Evolutionary conservation across 1,284 basidiomycete species (phyloP).

Genomic region (Rhodofomes roseus): DNA sequence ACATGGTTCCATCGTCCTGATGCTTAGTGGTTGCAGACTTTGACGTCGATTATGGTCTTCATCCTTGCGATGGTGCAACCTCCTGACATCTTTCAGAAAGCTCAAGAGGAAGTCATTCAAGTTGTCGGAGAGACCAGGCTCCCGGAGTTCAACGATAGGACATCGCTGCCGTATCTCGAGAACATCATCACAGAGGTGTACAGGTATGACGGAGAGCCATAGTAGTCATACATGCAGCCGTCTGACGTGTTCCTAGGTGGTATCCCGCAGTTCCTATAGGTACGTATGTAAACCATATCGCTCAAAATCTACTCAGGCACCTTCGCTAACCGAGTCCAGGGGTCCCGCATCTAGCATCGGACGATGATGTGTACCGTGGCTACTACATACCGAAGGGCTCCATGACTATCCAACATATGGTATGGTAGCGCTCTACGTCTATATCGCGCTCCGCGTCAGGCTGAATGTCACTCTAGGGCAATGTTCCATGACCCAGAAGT

Average conservation of each 20-base stretch:
- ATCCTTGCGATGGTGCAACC: constrained; percentile 47
- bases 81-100: constrained; percentile 45
- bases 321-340: too few relatives aligned
- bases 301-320: too few relatives aligned
- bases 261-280: too few relatives aligned
- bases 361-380: constrained; percentile 20
- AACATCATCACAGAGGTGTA: constrained; percentile 29
- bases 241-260: too few relatives aligned
- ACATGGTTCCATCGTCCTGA: too few relatives aligned
- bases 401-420: constrained; percentile 25
- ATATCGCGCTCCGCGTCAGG: constrained; percentile 4
- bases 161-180: constrained; percentile 37
- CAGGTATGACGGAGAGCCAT: too few relatives aligned
- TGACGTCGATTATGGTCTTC: constrained; percentile 22
- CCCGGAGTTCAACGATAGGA: constrained; percentile 44
- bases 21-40: neutral
- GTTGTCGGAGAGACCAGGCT: constrained; percentile 43
- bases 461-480: too few relatives aligned
- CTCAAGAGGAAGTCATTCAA: constrained; percentile 27
- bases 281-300: too few relatives aligned
- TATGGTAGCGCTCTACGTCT: constrained; percentile 1
- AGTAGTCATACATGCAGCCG: too few relatives aligned
- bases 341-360: too few relatives aligned
- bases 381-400: constrained; percentile 19
- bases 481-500: constrained; percentile 17